Conservation (phyloP, 805 yeast species). For the Metschnikowia borealis region DNA sequence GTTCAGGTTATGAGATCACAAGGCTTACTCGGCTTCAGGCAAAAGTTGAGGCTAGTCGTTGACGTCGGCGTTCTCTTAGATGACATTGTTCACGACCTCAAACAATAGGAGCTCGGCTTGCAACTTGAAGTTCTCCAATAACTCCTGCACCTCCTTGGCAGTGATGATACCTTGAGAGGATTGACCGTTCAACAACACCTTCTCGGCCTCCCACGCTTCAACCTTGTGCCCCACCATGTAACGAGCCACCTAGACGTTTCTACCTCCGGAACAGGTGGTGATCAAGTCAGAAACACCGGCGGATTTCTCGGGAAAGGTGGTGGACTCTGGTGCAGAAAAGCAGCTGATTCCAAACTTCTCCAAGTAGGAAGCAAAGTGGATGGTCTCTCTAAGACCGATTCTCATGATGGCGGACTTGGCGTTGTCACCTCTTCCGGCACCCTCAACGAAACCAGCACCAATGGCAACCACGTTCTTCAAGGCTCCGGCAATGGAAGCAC, state of each 20-base stretch:
- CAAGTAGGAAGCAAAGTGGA: constrained; percentile 35
- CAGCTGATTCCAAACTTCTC: constrained; percentile 21
- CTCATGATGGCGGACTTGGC: constrained; percentile 48
- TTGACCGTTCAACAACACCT: constrained; percentile 43
- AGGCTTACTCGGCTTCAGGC: constrained; percentile 19
- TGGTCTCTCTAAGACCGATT: constrained; percentile 41
- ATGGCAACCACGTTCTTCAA: constrained; percentile 44
- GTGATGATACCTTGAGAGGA: constrained; percentile 46
- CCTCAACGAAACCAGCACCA: constrained; percentile 46
- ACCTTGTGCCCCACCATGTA: constrained; percentile 43
- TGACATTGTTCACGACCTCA: constrained; percentile 43
- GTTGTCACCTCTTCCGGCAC: constrained; percentile 48
- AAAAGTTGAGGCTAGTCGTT: constrained; percentile 40
- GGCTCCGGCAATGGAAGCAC: constrained; percentile 46
- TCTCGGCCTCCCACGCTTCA: constrained; percentile 41
- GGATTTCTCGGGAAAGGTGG: constrained; percentile 42
- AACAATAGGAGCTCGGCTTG: constrained; percentile 40
- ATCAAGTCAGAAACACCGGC: constrained; percentile 48
- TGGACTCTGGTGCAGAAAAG: constrained; percentile 32
- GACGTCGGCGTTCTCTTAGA: constrained; percentile 38
- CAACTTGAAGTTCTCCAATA: constrained; percentile 33
- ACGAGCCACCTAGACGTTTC: constrained; percentile 45
- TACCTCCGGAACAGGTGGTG: constrained; percentile 46
- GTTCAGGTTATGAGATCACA: background rate
- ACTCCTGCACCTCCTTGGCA: constrained; percentile 45